A percentile compares a stretch with the other conserved stretches of the same genome.
These are phyloP conservation scores for Komagataella populi DNA, from an alignment of 805 yeast species.

Conservation along the genomic window DNA sequence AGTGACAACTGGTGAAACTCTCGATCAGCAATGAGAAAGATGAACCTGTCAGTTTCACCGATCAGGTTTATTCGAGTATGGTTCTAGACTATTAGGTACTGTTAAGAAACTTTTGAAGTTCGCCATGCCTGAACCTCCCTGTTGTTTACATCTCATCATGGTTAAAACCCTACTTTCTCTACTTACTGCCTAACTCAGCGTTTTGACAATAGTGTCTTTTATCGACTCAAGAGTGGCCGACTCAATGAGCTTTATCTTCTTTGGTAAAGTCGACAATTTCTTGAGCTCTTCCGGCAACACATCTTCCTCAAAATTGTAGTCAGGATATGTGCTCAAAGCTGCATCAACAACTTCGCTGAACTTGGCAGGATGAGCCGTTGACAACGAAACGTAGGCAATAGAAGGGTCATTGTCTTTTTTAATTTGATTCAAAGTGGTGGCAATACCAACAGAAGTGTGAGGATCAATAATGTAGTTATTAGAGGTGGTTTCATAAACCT, in stretches of 20 bases:
- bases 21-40: no score
- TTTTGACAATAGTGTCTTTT: slow-evolving; percentile 64
- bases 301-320: slow-evolving; percentile 75
- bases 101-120: background rate
- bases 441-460: slow-evolving; percentile 90
- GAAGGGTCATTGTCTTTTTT: slow-evolving; percentile 22
- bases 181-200: slow-evolving; percentile 32
- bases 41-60: no score
- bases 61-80: no score
- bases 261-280: slow-evolving; percentile 53
- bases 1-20: no score
- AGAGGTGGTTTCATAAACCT: slow-evolving; percentile 42
- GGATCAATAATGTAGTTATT: slow-evolving; percentile 84
- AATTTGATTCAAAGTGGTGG: slow-evolving; percentile 56
- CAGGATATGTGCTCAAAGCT: slow-evolving; percentile 52
- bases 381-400: slow-evolving; percentile 52
- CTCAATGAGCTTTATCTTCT: slow-evolving; percentile 61
- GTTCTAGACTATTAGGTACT: no score
- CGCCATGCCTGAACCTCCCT: background rate
- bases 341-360: slow-evolving; percentile 90
- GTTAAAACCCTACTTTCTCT: background rate
- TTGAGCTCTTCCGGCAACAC: slow-evolving; percentile 85
- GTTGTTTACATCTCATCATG: background rate
- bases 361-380: slow-evolving; percentile 99
- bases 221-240: slow-evolving; percentile 62